Evolutionary conservation across 257 asterid species (phyloP).

Genomic region (Anisodus acutangulus): DNA sequence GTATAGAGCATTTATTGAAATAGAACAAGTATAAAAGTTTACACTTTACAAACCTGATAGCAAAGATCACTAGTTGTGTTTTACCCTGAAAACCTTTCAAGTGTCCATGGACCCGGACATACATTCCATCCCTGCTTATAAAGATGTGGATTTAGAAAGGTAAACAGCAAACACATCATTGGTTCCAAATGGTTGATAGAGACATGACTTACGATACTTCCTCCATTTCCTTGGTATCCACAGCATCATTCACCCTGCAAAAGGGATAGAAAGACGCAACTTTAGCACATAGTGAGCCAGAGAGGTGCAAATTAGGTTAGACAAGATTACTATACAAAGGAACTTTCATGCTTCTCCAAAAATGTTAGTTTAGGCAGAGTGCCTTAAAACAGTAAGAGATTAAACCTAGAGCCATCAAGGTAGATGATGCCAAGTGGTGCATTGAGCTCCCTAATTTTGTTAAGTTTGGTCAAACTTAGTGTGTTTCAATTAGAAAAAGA

Average conservation of each 20-base stretch:
- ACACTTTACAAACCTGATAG: conserved; percentile 64
- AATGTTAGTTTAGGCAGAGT: neutral
- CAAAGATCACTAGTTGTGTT: conserved; percentile 64
- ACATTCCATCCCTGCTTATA: conserved; percentile 63
- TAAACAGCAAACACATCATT: neutral
- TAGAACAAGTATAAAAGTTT: conserved; percentile 10
- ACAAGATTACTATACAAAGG: neutral
- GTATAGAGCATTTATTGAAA: neutral
- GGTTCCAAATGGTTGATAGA: conserved; percentile 21
- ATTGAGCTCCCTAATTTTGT: neutral
- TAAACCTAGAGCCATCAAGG: conserved; percentile 12
- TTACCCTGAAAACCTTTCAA: conserved; percentile 64
- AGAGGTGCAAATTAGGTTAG: conserved; percentile 1
- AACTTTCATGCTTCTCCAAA: neutral
- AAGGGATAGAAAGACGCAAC: neutral
- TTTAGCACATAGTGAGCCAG: neutral
- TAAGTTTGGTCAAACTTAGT: neutral
- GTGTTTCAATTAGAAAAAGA: neutral
- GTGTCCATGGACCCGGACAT: conserved; percentile 82
- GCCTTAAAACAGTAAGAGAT: neutral
- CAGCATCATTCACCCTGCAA: conserved; percentile 80
- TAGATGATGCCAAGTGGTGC: neutral
- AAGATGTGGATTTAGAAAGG: conserved; percentile 14
- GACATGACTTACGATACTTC: conserved; percentile 48
- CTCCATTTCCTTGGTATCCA: conserved; percentile 72